phyloP scores from a whole-genome alignment of 306 rosid genomes.

The Cucurbita ficifolia region DNA sequence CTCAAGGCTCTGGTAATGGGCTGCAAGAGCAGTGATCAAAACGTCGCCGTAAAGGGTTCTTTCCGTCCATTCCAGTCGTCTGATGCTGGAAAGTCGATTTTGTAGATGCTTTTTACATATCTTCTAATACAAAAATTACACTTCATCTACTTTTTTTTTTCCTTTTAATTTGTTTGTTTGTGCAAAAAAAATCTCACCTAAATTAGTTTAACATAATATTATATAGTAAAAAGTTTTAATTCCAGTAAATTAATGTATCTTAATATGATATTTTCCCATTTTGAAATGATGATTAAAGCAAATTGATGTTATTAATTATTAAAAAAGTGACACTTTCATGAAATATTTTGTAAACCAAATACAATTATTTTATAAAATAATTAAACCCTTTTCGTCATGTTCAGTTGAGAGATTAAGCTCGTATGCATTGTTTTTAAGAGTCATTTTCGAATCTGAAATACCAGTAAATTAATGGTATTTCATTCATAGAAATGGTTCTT shows the following conservation, averaged over 20 bases:
- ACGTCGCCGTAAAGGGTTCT: slow-evolving; percentile 27
- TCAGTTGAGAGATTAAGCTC: no score
- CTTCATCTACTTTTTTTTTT: background rate
- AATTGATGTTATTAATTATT: no score
- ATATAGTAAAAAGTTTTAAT: no score
- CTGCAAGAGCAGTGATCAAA: slow-evolving; percentile 16
- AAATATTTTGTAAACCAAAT: background rate
- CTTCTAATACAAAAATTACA: background rate
- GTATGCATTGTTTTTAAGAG: no score
- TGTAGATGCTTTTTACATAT: background rate
- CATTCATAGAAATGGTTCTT: no score
- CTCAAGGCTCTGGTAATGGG: slow-evolving; percentile 18
- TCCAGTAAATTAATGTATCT: background rate
- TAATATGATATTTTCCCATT: background rate
- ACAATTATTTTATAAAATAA: no score
- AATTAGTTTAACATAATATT: no score
- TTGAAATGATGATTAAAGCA: no score
- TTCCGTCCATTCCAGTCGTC: background rate
- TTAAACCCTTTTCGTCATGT: no score
- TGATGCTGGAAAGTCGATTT: background rate
- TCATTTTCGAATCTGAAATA: no score
- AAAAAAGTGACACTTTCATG: no score
- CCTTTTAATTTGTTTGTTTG: background rate
- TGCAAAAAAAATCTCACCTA: background rate
- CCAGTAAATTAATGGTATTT: no score